Evolutionary conservation across 2,329 filamentous ascomycete genomes (phyloP), one percentile per base, ranked within the genome.

Genomic region (Teratosphaeria pseudoeucalypti): DNA sequence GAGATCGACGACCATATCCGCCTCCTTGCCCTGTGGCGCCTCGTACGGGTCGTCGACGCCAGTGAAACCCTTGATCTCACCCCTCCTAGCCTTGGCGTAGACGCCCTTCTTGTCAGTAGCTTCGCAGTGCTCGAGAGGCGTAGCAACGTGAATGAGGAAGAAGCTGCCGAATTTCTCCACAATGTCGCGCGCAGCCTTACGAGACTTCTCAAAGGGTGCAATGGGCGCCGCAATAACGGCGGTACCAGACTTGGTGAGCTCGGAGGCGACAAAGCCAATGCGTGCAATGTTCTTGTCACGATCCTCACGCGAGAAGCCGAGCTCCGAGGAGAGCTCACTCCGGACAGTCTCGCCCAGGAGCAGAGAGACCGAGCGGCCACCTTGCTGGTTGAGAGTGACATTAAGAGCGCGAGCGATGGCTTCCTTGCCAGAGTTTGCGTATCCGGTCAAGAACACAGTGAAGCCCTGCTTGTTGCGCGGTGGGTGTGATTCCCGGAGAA

Each of bases 41-140:
- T 99, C 94, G 73, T 99, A 99, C 55, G 94, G 92, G 79, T 97
- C 92, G 73, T 97, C 92, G 60, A 99, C 91, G 70, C 94, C 94
- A 7, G 94, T 99, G 83, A 99, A 99, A 65, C 92, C 92, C 85
- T 92, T 94, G 77, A 99, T 95, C 79, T 96, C 89, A 60, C 94
- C 94, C 23, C 81, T 82, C 63, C 94, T 84, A 49, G 94, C 94
- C 73, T 85, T 84, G 66, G 82, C 82, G 77, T 97, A 99, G 72
- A 96, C 86, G 61, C 94, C 94, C 62, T 88, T 83, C 81, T 90
- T 92, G 77, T 99, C 94, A 34, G 90, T 96, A 84, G 89, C 90
- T 83, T 99, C 94, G 73, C 87, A 89, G 79, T 92, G 85, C 78
- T 95, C 92, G 63, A 99, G 85, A 29, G 90, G 85, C 54, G 94